A percentile compares a stretch with the other conserved stretches of the same genome.
Evolutionary conservation across 306 rosid species (phyloP).

Genomic region (Malus domestica): DNA sequence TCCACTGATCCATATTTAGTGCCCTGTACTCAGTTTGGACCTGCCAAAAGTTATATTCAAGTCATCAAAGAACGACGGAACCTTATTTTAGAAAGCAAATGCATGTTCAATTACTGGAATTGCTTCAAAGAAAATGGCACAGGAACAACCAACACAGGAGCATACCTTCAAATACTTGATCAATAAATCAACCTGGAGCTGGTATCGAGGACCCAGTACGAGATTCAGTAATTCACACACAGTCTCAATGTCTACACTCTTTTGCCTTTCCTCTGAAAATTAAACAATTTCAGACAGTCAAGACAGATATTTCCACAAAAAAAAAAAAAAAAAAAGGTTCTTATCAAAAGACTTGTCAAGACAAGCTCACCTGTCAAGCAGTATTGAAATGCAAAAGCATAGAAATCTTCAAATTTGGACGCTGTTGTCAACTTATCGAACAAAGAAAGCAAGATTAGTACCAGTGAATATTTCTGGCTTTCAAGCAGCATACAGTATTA

Average conservation of each 20-base stretch:
- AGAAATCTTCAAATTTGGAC: constrained; percentile 49
- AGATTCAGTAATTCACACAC: constrained; percentile 43
- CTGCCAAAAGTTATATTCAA: constrained; percentile 27
- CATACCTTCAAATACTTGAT: constrained; percentile 54
- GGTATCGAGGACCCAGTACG: constrained; percentile 43
- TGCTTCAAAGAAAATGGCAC: background rate
- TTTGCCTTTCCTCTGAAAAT: constrained; percentile 58
- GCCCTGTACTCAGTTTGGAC: constrained; percentile 52
- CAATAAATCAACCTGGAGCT: constrained; percentile 38
- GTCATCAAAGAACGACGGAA: background rate
- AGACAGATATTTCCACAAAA: background rate
- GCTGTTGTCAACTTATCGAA: constrained; percentile 28
- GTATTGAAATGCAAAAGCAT: constrained; percentile 47
- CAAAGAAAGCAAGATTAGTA: constrained; percentile 14
- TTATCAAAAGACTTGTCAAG: background rate
- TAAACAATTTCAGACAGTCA: background rate
- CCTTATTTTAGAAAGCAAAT: background rate
- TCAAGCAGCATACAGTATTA: background rate
- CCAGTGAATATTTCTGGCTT: background rate
- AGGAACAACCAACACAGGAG: background rate
- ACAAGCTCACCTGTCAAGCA: constrained; percentile 49
- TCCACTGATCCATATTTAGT: constrained; percentile 59
- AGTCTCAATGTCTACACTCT: constrained; percentile 58
- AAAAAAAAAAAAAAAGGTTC: background rate
- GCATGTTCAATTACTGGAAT: background rate